Percentiles rank a stretch among this genome's conserved stretches.
Evolutionary conservation across 495 filamentous ascomycete species (phyloP).

Genomic region (Parathielavia hyrcaniae): DNA sequence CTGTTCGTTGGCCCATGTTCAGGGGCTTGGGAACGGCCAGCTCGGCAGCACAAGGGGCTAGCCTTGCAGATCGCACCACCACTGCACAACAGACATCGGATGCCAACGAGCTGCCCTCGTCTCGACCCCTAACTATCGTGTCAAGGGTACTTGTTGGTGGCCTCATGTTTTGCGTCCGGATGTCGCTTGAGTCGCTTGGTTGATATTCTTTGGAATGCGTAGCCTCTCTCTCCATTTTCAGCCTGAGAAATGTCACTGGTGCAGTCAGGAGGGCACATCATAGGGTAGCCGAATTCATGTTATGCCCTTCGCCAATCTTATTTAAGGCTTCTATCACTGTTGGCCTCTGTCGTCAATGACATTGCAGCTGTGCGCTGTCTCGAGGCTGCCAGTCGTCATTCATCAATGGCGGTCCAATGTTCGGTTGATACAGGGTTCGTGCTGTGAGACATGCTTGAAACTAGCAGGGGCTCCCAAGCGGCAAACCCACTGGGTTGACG

Average conservation of each 20-base stretch:
- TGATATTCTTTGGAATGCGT: neutral
- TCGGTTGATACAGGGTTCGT: neutral
- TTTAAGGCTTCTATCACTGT: neutral
- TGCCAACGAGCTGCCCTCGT: neutral
- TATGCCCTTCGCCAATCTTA: neutral
- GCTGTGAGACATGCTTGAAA: conserved; percentile 9
- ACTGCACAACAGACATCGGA: too few relatives aligned
- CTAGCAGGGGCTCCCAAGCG: neutral
- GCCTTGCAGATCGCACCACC: conserved; percentile 12
- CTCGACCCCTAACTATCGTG: neutral
- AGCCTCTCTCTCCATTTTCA: neutral
- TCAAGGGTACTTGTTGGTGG: neutral
- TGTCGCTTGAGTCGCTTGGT: neutral
- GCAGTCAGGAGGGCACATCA: neutral
- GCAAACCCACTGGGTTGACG: neutral
- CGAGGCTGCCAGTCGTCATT: neutral
- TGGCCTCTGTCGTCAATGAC: too few relatives aligned
- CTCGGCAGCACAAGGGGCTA: neutral
- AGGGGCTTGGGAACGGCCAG: conserved; percentile 5
- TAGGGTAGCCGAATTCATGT: neutral
- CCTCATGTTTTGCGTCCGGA: neutral
- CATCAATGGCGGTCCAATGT: neutral
- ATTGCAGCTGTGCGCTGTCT: too few relatives aligned
- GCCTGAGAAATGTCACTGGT: neutral
- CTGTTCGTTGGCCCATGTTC: neutral